Conservation (phyloP, 768 basidiomycete species). For the Amanita molliuscula region DNA sequence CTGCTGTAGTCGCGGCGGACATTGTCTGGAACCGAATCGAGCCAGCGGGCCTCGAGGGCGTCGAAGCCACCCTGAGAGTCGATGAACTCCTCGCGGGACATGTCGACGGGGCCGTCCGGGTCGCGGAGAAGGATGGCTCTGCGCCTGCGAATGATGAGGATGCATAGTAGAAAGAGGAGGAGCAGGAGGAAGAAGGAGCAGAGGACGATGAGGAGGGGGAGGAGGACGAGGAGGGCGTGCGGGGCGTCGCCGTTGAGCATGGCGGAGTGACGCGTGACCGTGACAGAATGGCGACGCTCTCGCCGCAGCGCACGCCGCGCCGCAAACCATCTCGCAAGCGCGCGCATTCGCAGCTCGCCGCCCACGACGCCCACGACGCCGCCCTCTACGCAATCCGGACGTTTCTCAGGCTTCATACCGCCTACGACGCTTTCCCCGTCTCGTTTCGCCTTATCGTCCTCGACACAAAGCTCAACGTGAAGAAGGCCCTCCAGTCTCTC, state of each 20-base stretch:
- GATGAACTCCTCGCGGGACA: slow-evolving; percentile 84
- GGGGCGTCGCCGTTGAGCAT: slow-evolving; percentile 15
- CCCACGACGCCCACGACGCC: slow-evolving; percentile 57
- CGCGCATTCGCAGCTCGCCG: slow-evolving; percentile 49
- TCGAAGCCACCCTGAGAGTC: slow-evolving; percentile 92
- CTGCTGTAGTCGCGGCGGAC: slow-evolving; percentile 64
- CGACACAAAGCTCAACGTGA: slow-evolving; percentile 92
- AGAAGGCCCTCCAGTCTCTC: slow-evolving; percentile 86
- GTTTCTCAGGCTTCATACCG: slow-evolving; percentile 77
- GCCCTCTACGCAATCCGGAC: slow-evolving; percentile 63
- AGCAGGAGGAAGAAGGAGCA: slow-evolving; percentile 90
- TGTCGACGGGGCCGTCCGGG: slow-evolving; percentile 86
- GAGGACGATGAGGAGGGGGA: slow-evolving; percentile 90
- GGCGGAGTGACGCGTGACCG: not conserved
- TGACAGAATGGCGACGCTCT: slow-evolving; percentile 29
- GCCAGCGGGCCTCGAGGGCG: slow-evolving; percentile 86
- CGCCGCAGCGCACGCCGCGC: slow-evolving; percentile 38
- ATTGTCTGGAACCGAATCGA: slow-evolving; percentile 67
- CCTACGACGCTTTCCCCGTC: slow-evolving; percentile 97
- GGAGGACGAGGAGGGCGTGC: slow-evolving; percentile 75
- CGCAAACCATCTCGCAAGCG: slow-evolving; percentile 49
- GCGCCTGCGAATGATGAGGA: slow-evolving; percentile 72
- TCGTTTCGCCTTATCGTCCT: slow-evolving; percentile 94
- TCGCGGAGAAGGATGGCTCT: slow-evolving; percentile 75
- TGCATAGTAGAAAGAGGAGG: slow-evolving; percentile 82